Evolutionary conservation across 768 basidiomycete species (phyloP).

Genomic region (Lepiota brunneoincarnata): DNA sequence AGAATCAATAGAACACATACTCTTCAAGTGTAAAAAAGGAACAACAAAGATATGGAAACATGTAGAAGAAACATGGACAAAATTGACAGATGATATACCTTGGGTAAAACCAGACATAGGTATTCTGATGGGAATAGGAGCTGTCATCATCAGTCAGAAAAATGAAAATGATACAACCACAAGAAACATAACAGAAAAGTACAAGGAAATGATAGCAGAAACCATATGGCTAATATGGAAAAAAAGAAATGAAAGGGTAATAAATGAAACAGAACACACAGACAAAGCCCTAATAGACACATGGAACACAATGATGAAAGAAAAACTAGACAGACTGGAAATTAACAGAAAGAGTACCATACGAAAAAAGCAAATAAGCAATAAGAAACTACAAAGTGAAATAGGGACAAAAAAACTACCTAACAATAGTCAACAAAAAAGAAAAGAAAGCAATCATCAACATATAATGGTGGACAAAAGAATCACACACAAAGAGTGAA

Average conservation of each 20-base stretch:
- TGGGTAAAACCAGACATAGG: neutral
- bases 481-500: too few relatives aligned
- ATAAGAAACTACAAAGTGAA: too few relatives aligned
- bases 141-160: neutral
- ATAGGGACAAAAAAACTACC: too few relatives aligned
- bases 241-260: neutral
- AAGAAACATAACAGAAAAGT: neutral
- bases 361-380: too few relatives aligned
- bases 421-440: too few relatives aligned
- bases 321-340: neutral
- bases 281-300: neutral
- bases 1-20: conserved; percentile 17
- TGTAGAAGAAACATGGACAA: conserved; percentile 11
- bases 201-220: conserved; percentile 8
- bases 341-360: neutral
- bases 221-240: conserved; percentile 4
- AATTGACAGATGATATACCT: neutral
- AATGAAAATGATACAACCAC: neutral
- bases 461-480: too few relatives aligned
- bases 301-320: neutral
- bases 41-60: conserved; percentile 5
- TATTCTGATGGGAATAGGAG: neutral
- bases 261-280: neutral
- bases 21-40: conserved; percentile 9
- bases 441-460: too few relatives aligned